A percentile compares a stretch with the other conserved stretches of the same genome.
phyloP scores from a whole-genome alignment of 2,329 filamentous ascomycete species.

The Xylaria arbuscula region DNA sequence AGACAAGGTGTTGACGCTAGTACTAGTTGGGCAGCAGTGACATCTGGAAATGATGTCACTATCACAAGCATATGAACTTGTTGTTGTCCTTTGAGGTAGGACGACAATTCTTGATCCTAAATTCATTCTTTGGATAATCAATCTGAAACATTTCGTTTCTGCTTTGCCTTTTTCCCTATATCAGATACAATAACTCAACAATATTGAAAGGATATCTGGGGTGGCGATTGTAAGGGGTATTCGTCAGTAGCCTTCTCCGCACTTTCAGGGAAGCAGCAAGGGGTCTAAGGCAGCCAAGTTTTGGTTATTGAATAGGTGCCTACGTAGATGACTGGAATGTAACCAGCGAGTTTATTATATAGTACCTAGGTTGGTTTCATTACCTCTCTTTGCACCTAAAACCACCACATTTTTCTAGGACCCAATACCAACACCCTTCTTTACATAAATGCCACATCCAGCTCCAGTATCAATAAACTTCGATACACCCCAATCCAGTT shows the following conservation, averaged over 20 bases:
- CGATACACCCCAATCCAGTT: constrained; percentile 10
- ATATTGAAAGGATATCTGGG: not conserved
- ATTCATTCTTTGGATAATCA: not conserved
- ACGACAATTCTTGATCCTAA: not conserved
- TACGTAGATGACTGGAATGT: no score
- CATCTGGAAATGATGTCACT: constrained; percentile 18
- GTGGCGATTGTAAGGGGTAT: not conserved
- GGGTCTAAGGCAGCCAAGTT: not conserved
- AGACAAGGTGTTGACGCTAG: not conserved
- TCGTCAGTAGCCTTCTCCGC: not conserved
- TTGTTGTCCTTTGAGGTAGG: constrained; percentile 12
- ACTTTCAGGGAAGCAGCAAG: not conserved
- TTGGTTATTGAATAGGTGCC: not conserved
- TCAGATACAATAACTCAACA: not conserved
- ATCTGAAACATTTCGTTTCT: not conserved
- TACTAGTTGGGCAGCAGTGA: not conserved
- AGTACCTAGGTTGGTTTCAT: not conserved
- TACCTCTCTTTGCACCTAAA: not conserved
- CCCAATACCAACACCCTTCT: no score
- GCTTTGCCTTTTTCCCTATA: not conserved
- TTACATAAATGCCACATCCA: not conserved
- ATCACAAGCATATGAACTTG: constrained; percentile 4
- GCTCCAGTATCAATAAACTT: not conserved
- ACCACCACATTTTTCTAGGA: no score
- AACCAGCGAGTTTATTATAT: not conserved